Evolutionary conservation across 192 early-diverging fungal genomes (phyloP), one percentile per base, ranked within the genome.

Genomic region (Rhizophagus sp.): DNA sequence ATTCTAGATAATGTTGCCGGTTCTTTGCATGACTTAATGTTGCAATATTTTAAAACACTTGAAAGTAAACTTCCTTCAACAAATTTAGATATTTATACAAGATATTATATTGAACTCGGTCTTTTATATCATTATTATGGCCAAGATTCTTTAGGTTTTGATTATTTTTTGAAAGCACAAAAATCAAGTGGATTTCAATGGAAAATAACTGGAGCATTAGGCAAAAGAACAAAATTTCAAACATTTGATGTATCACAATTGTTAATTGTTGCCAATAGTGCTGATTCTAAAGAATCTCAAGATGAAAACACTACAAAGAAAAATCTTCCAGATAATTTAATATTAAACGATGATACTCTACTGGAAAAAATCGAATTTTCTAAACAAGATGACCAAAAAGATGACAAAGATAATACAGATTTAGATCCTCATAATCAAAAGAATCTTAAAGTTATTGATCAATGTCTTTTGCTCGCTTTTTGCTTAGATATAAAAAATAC

Each of bases 401-500:
- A 12, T 47, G 44, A 12, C 11, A 47, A 47, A 47, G 79, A 84
- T n/a, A 82, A 86, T 70, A 75, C 79, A 81, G 83, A 79, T n/a
- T 62, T 79, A 10, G 80, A 79, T 17, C 85, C 81, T 83, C 49
- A 84, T 44, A 85, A 86, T 52, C 83, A 94, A 79, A 91, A 90
- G 22, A 94, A 93, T 70, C 87, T 98, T 11, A 85, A 89, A 27
- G 83, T 89, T 17, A 89, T 96, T 52, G 97, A 99, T 85, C 95
- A 98, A 81, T 93, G 93, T 69, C 89, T 99, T 41, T 83, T 99
- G 62, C 88, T 99, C 33, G 94, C 96, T 68, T 93, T 91, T 73
- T 94, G 96, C 83, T 81, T 97, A 63, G 97, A 99, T 82, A 93
- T 99, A 79, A 95, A 96, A 74, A 98, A 98, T 87, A 94, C 93